Percentiles rank a stretch among this genome's conserved stretches.
These are phyloP conservation scores for Linaria vulgaris DNA, from an alignment of 257 asterid species.

Conservation along the genomic window DNA sequence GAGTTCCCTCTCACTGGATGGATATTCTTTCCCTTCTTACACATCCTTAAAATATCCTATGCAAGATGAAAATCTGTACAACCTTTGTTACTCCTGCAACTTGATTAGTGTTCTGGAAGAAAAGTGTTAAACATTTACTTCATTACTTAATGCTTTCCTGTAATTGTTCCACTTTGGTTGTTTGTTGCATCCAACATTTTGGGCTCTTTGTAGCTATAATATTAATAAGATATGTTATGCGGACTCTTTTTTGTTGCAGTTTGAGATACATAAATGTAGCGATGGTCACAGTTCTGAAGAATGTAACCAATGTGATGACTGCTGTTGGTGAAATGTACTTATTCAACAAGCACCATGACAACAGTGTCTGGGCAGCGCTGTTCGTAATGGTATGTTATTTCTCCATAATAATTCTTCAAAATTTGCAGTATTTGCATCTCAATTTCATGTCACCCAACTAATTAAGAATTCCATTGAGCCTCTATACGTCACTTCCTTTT, in stretches of 20 bases:
- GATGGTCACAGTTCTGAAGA: slow-evolving; percentile 98
- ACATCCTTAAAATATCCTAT: background rate
- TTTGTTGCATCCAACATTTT: too few species aligned
- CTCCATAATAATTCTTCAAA: background rate
- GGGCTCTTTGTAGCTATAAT: too few species aligned
- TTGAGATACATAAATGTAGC: slow-evolving; percentile 88
- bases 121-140: background rate
- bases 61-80: background rate
- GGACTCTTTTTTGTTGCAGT: slow-evolving; percentile 42
- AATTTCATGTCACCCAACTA: slow-evolving; percentile 3
- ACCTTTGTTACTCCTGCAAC: slow-evolving; percentile 4
- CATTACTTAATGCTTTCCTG: background rate
- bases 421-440: background rate
- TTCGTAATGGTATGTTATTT: slow-evolving; percentile 78
- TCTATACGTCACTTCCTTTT: slow-evolving; percentile 8
- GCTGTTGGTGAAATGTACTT: slow-evolving; percentile 97
- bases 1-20: too few species aligned
- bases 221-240: slow-evolving; percentile 1
- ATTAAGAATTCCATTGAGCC: background rate
- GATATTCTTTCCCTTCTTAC: background rate
- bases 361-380: slow-evolving; percentile 95
- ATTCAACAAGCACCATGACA: slow-evolving; percentile 87
- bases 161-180: background rate
- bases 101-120: background rate
- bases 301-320: slow-evolving; percentile 92